Percentiles rank a stretch among this genome's conserved stretches.
These are phyloP conservation scores for Croton setiger DNA, from an alignment of 441 rosid species.

Conservation along the genomic window DNA sequence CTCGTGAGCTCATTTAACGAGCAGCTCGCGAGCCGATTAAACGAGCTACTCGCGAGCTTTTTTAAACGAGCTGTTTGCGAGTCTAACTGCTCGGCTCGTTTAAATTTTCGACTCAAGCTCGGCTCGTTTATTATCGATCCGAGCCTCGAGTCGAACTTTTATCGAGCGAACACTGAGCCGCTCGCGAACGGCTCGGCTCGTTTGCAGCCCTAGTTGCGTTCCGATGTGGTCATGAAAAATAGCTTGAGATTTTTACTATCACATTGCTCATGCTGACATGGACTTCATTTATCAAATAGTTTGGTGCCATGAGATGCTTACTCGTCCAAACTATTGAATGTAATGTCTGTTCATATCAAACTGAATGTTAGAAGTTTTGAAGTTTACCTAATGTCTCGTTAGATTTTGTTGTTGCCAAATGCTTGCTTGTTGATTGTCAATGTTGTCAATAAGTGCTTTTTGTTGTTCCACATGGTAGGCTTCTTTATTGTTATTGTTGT, in stretches of 20 bases:
- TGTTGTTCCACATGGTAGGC: background rate
- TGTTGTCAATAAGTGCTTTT: background rate
- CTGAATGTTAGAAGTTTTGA: background rate
- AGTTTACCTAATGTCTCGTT: background rate
- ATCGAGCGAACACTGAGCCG: too few relatives aligned
- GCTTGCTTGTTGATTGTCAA: background rate
- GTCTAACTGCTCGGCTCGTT: too few relatives aligned
- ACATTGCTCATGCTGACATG: background rate
- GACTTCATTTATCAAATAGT: background rate
- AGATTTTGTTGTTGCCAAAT: too few relatives aligned
- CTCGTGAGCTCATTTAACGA: too few relatives aligned
- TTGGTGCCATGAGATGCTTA: background rate
- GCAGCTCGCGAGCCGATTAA: too few relatives aligned
- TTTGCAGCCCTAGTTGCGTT: too few relatives aligned
- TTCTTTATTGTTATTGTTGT: background rate
- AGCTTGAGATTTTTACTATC: background rate
- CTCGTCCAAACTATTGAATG: background rate
- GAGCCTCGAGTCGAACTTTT: too few relatives aligned
- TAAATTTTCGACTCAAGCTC: too few relatives aligned
- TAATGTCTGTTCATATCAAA: background rate
- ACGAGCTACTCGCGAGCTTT: too few relatives aligned
- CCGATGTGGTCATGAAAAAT: background rate
- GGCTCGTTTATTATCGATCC: too few relatives aligned
- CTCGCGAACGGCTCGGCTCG: too few relatives aligned
- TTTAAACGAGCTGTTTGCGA: too few relatives aligned